Evolutionary conservation across 192 early-diverging fungal species (phyloP).

Genomic region (Spinellus fusiger): DNA sequence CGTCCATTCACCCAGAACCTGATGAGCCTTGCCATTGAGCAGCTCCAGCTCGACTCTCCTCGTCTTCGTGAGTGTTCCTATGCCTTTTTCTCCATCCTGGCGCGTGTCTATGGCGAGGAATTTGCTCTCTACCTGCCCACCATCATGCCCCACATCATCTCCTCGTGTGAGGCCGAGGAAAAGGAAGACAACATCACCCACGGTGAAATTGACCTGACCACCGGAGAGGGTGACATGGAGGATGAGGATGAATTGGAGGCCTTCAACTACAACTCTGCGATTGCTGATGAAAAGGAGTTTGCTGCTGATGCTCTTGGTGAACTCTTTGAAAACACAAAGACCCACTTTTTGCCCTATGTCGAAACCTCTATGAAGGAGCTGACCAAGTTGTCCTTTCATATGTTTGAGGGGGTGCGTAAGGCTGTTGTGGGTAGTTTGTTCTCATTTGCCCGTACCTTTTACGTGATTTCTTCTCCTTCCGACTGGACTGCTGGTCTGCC

Average conservation of each 20-base stretch:
- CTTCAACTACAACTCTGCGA: slow-evolving; percentile 66
- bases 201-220: slow-evolving; percentile 33
- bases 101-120: slow-evolving; percentile 76
- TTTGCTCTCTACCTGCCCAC: slow-evolving; percentile 69
- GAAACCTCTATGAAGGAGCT: slow-evolving; percentile 64
- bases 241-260: slow-evolving; percentile 55
- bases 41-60: slow-evolving; percentile 65
- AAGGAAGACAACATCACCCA: slow-evolving; percentile 33
- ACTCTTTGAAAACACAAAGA: slow-evolving; percentile 69
- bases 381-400: slow-evolving; percentile 62
- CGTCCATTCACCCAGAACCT: slow-evolving; percentile 65
- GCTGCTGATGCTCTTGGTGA: slow-evolving; percentile 86
- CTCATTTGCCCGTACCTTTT: slow-evolving; percentile 72
- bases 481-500: slow-evolving; percentile 78
- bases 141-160: slow-evolving; percentile 77
- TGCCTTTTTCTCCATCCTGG: slow-evolving; percentile 80
- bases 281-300: slow-evolving; percentile 92
- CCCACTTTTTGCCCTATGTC: slow-evolving; percentile 80
- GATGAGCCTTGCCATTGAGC: slow-evolving; percentile 74
- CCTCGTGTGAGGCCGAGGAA: slow-evolving; percentile 75
- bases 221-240: slow-evolving; percentile 42
- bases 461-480: slow-evolving; percentile 56
- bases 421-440: slow-evolving; percentile 66
- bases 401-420: slow-evolving; percentile 80
- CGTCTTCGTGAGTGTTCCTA: slow-evolving; percentile 80